Base-by-base conservation (phyloP, 2,329 filamentous ascomycete genomes). In the Septoria linicola region DNA sequence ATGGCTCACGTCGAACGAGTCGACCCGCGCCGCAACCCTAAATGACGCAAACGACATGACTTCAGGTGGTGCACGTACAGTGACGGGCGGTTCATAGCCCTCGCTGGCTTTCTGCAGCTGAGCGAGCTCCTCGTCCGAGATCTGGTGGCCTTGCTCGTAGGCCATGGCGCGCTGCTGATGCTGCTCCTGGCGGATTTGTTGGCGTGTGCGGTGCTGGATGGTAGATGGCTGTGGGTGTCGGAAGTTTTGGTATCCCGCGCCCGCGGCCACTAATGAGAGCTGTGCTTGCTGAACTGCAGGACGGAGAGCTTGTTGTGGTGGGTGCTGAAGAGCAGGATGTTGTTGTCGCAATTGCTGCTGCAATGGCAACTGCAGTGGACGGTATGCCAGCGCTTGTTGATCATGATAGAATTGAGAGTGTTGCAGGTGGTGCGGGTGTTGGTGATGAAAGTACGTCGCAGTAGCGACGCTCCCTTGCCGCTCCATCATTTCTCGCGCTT, bases 81-180 rank as follows among this genome's bases (percentile, higher is more conserved):
- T 75, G 45, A 77, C 68, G 55, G 82, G 77, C 10, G 81, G 76
- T 65, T 82, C 75, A 60, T 80, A 85, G 52, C 78, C 73, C 64
- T 80, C 80, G 60, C 81, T 83, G 55, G 83, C 72, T 66, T 80
- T 77, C 71, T 84, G 81, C 66, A 84, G 73, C 50, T 80, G 74
- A 59, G 81, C 80, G 65, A 83, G 73, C 59, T 84, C 80, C 49
- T 82, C 79, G 43, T 76, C 73, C 39, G 68, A 62, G 43, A 54
- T 35, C 39, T 49, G 46, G 39, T 27, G 25, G 32, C 47, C 45
- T 11, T 68, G 63, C 2, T 47, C 44, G 60, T 70, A 70, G 23
- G 64, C 61, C 72, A 75, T 76, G 46, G 54, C 43, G 51, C 52
- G 55, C 31, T 52, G 58, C 36, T 62, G 58, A n/a, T 40, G 44